Conservation (phyloP, 371 early-diverging fungal genomes). For the Cokeromyces recurvatus region DNA sequence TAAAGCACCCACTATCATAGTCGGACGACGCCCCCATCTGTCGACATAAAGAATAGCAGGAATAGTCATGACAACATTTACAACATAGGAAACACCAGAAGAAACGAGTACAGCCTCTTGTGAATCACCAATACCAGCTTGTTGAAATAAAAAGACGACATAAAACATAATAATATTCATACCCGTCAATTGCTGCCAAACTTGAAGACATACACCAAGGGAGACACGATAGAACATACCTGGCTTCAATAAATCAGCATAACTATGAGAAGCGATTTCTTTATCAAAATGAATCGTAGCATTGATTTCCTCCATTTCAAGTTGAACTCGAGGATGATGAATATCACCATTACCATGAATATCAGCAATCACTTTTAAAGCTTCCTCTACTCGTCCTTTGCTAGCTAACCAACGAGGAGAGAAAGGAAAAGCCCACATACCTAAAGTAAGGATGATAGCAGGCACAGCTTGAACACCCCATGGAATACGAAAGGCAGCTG, state of each 20-base stretch:
- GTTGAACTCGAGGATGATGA: conserved; percentile 32
- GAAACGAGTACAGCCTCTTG: conserved; percentile 31
- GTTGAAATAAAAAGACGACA: conserved; percentile 36
- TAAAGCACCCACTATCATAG: conserved; percentile 48
- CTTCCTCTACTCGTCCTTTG: conserved; percentile 51
- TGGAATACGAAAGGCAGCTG: conserved; percentile 73
- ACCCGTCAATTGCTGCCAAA: conserved; percentile 73
- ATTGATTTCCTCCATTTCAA: conserved; percentile 68
- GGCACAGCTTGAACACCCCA: conserved; percentile 83
- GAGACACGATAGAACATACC: conserved; percentile 60
- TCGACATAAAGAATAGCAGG: conserved; percentile 77
- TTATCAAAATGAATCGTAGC: conserved; percentile 67
- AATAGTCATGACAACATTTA: conserved; percentile 57
- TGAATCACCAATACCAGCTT: conserved; percentile 38
- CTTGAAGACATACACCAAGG: conserved; percentile 71
- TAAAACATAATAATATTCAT: conserved; percentile 62
- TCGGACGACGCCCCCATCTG: conserved; percentile 65
- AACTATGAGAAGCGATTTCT: conserved; percentile 46
- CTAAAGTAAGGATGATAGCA: conserved; percentile 58
- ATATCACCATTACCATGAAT: conserved; percentile 38
- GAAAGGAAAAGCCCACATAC: conserved; percentile 49
- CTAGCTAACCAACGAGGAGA: conserved; percentile 51
- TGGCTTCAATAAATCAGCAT: conserved; percentile 14
- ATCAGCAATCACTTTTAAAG: conserved; percentile 44
- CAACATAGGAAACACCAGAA: conserved; percentile 35